These are phyloP conservation scores for Penicillium coffeae DNA, from an alignment of 495 filamentous ascomycete genomes.

Conservation along the genomic window DNA sequence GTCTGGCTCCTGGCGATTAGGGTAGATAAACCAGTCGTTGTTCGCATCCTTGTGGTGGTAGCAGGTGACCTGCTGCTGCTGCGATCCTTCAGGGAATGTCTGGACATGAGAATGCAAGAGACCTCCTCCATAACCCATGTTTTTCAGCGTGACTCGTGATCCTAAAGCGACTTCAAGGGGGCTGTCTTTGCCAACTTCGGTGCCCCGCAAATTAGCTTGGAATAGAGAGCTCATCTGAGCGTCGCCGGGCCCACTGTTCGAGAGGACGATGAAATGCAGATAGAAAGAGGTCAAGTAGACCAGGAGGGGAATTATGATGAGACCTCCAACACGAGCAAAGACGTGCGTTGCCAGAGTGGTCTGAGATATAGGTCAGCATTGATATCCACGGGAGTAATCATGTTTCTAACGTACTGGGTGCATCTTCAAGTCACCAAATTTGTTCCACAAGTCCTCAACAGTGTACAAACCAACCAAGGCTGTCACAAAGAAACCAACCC, in stretches of 20 bases:
- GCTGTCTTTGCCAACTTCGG: conserved; percentile 88
- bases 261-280: conserved; percentile 85
- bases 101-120: conserved; percentile 97
- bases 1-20: conserved; percentile 71
- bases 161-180: conserved; percentile 87
- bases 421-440: conserved; percentile 93
- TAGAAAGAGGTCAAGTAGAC: conserved; percentile 96
- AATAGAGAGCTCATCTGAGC: conserved; percentile 99
- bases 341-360: conserved; percentile 72
- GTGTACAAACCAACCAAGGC: conserved; percentile 94
- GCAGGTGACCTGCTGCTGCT: conserved; percentile 95
- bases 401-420: conserved; percentile 54
- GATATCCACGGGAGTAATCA: background rate
- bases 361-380: conserved; percentile 30
- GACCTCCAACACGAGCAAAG: conserved; percentile 72
- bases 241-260: conserved; percentile 93
- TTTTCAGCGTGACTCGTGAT: conserved; percentile 90
- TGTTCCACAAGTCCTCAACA: conserved; percentile 95
- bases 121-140: conserved; percentile 98
- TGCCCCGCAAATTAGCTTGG: conserved; percentile 91
- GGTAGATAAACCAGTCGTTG: conserved; percentile 99
- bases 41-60: conserved; percentile 99
- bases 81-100: conserved; percentile 90
- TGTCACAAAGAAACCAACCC: conserved; percentile 93
- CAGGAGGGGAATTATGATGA: conserved; percentile 80